Percentiles rank a stretch among this genome's conserved stretches.
These are phyloP conservation scores for Mrakia gelida DNA, from an alignment of 768 basidiomycete species.

Conservation along the genomic window DNA sequence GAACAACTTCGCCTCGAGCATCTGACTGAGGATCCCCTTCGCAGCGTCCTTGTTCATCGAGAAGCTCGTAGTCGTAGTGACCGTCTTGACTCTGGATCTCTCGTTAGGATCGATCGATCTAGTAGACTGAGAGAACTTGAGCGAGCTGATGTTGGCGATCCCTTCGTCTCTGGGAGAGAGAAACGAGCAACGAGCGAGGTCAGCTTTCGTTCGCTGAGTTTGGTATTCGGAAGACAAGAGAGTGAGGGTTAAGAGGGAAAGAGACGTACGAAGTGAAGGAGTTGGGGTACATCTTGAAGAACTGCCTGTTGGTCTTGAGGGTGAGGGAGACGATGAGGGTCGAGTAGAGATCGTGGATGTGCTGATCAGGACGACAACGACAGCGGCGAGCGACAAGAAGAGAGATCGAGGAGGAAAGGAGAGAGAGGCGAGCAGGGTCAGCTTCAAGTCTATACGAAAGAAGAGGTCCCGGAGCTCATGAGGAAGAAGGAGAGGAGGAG, in stretches of 20 bases:
- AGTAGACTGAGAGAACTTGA: constrained; percentile 98
- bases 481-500: neutral
- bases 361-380: constrained; percentile 51
- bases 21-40: constrained; percentile 98
- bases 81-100: constrained; percentile 93
- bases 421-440: neutral
- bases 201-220: neutral
- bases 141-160: constrained; percentile 79
- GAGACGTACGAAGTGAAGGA: constrained; percentile 85
- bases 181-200: neutral
- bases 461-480: neutral
- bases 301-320: constrained; percentile 85
- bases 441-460: neutral
- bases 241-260: neutral
- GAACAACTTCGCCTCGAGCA: constrained; percentile 97
- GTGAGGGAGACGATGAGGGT: constrained; percentile 91
- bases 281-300: constrained; percentile 89
- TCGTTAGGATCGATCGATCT: constrained; percentile 96
- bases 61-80: constrained; percentile 98
- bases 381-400: neutral
- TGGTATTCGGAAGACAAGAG: neutral
- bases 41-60: constrained; percentile 99
- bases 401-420: neutral
- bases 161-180: constrained; percentile 69
- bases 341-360: constrained; percentile 95